phyloP scores from a whole-genome alignment of 352 stramenopile genomes.

The Globisporangium irregulare region DNA sequence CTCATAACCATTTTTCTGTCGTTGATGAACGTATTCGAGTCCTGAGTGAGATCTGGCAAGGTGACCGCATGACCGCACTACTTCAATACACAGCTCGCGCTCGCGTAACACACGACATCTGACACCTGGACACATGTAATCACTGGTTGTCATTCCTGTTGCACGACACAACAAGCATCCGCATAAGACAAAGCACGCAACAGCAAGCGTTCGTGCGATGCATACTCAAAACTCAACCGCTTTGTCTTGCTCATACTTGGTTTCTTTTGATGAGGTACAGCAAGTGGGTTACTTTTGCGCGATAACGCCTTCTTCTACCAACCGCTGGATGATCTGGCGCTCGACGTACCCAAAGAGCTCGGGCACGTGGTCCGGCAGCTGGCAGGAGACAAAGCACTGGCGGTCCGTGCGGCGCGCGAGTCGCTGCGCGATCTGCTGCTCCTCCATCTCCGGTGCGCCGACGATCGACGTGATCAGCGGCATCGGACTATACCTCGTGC shows the following conservation, averaged over 20 bases:
- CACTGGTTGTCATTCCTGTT: too few relatives aligned
- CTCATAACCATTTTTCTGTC: neutral
- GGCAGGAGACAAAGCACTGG: conserved; percentile 82
- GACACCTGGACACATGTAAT: too few relatives aligned
- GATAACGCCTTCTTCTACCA: conserved; percentile 52
- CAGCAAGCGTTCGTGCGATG: neutral
- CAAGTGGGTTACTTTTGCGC: neutral
- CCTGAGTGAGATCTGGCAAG: too few relatives aligned
- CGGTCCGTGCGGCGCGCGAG: conserved; percentile 56
- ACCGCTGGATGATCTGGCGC: conserved; percentile 48
- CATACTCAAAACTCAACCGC: neutral
- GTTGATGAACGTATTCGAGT: too few relatives aligned
- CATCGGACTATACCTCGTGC: conserved; percentile 77
- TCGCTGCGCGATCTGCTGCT: conserved; percentile 80
- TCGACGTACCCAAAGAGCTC: conserved; percentile 76
- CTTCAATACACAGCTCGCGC: too few relatives aligned
- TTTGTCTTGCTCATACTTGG: neutral
- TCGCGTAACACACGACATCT: too few relatives aligned
- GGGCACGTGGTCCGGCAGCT: conserved; percentile 64
- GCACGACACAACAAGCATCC: too few relatives aligned
- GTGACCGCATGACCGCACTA: too few relatives aligned
- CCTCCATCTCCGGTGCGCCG: conserved; percentile 62
- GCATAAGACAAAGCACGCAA: neutral
- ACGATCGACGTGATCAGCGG: conserved; percentile 74
- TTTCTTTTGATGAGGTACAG: neutral